These are phyloP conservation scores for Silene conica DNA, from an alignment of 148 eudicot species.

Conservation along the genomic window DNA sequence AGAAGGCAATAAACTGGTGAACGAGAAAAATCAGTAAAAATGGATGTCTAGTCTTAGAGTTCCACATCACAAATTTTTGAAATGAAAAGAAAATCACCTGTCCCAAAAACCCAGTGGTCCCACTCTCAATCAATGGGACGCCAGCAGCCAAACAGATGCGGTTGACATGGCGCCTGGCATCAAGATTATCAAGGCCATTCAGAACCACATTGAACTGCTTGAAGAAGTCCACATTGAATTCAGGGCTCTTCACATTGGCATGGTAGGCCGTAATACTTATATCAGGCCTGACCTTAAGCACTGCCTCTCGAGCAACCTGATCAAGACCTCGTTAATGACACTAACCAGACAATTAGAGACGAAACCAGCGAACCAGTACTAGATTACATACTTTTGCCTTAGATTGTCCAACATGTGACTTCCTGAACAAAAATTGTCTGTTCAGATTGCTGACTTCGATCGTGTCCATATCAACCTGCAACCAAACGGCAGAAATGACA, in stretches of 20 bases:
- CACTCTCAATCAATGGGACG: slow-evolving; percentile 86
- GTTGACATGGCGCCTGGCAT: slow-evolving; percentile 94
- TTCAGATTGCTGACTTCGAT: slow-evolving; percentile 98
- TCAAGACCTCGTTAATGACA: slow-evolving; percentile 8
- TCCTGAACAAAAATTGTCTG: slow-evolving; percentile 72
- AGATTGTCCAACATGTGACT: slow-evolving; percentile 1
- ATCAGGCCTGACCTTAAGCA: slow-evolving; percentile 77
- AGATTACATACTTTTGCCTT: slow-evolving; percentile 19
- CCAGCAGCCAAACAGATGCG: slow-evolving; percentile 94
- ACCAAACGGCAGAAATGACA: slow-evolving; percentile 5
- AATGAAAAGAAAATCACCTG: slow-evolving; percentile 46
- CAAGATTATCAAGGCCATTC: slow-evolving; percentile 94
- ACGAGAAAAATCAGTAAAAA: background rate
- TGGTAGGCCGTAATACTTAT: slow-evolving; percentile 84
- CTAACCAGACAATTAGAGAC: background rate
- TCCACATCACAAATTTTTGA: background rate
- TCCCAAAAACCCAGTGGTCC: slow-evolving; percentile 92
- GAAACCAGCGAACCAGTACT: slow-evolving; percentile 6
- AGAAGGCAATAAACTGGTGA: background rate
- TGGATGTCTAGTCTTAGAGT: background rate
- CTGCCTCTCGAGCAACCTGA: slow-evolving; percentile 95
- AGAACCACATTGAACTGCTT: slow-evolving; percentile 83
- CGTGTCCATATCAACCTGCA: slow-evolving; percentile 96
- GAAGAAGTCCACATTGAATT: slow-evolving; percentile 82
- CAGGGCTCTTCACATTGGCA: slow-evolving; percentile 84